phyloP scores from a whole-genome alignment of 768 basidiomycete species.

The Serendipita indica region DNA sequence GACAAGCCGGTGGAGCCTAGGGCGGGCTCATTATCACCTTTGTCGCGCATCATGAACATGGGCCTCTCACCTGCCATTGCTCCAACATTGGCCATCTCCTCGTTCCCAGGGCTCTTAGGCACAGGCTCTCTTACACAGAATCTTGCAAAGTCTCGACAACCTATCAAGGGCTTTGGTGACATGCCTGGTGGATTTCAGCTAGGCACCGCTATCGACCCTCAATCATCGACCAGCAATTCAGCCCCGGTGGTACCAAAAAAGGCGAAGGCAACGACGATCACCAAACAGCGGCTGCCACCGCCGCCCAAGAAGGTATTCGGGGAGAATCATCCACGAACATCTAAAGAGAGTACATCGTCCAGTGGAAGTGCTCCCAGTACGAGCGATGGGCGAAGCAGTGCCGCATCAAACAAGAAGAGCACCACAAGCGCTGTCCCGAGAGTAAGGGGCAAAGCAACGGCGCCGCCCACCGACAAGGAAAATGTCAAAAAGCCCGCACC shows the following conservation, averaged over 20 bases:
- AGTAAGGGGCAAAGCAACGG: background rate
- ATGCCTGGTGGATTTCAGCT: background rate
- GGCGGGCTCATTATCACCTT: background rate
- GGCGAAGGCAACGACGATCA: background rate
- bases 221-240: background rate
- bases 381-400: background rate
- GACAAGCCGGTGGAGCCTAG: background rate
- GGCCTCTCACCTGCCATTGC: slow-evolving; percentile 6
- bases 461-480: background rate
- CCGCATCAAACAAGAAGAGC: background rate
- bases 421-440: background rate
- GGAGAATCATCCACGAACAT: background rate
- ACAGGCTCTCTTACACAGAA: background rate
- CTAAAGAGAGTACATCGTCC: slow-evolving; percentile 4
- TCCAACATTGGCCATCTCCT: slow-evolving; percentile 1
- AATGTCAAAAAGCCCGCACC: background rate
- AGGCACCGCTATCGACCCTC: slow-evolving; percentile 2
- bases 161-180: background rate
- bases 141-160: background rate
- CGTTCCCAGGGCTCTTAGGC: slow-evolving; percentile 2
- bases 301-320: background rate
- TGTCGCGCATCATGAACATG: slow-evolving; percentile 6
- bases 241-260: background rate
- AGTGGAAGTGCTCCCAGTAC: background rate
- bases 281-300: background rate